These are phyloP conservation scores for Pseudovirgaria hyperparasitica DNA, from an alignment of 2,329 filamentous ascomycete species.

Conservation along the genomic window DNA sequence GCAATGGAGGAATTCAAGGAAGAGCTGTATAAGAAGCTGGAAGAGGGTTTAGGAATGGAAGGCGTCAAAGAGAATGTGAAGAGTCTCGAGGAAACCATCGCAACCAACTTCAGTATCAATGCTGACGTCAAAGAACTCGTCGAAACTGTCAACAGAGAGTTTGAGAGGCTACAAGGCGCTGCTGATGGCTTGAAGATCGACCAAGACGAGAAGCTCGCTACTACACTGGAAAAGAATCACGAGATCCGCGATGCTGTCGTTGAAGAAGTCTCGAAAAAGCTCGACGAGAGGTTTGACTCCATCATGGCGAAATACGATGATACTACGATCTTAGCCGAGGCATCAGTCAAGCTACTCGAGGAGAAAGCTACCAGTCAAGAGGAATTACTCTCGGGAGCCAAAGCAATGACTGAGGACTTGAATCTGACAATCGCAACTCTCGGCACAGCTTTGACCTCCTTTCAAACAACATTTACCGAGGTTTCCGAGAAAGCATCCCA, in stretches of 20 bases:
- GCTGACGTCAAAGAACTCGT: slow-evolving; percentile 47
- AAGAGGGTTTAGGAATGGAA: slow-evolving; percentile 54
- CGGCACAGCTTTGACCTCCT: slow-evolving; percentile 44
- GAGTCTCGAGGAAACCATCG: slow-evolving; percentile 56
- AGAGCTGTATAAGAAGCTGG: slow-evolving; percentile 62
- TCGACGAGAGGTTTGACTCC: slow-evolving; percentile 69
- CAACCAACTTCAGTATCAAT: slow-evolving; percentile 28
- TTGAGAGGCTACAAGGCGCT: slow-evolving; percentile 73
- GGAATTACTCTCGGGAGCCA: slow-evolving; percentile 61
- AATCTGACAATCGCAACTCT: slow-evolving; percentile 77
- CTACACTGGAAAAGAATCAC: slow-evolving; percentile 45
- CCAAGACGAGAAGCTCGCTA: slow-evolving; percentile 47
- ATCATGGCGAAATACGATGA: slow-evolving; percentile 83
- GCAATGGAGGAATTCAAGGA: slow-evolving; percentile 69
- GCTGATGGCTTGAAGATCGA: slow-evolving; percentile 73
- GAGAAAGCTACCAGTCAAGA: slow-evolving; percentile 61
- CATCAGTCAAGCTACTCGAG: slow-evolving; percentile 60
- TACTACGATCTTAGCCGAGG: slow-evolving; percentile 60
- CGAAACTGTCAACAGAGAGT: slow-evolving; percentile 68
- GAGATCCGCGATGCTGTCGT: slow-evolving; percentile 44
- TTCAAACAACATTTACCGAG: slow-evolving; percentile 55
- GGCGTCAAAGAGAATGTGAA: slow-evolving; percentile 49
- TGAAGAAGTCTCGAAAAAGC: slow-evolving; percentile 40
- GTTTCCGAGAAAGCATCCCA: slow-evolving; percentile 77
- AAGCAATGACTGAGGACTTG: slow-evolving; percentile 73